Percentiles rank a stretch among this genome's conserved stretches.
These are phyloP conservation scores for Penicillium decumbens DNA, from an alignment of 2,329 filamentous ascomycete species.

Conservation along the genomic window DNA sequence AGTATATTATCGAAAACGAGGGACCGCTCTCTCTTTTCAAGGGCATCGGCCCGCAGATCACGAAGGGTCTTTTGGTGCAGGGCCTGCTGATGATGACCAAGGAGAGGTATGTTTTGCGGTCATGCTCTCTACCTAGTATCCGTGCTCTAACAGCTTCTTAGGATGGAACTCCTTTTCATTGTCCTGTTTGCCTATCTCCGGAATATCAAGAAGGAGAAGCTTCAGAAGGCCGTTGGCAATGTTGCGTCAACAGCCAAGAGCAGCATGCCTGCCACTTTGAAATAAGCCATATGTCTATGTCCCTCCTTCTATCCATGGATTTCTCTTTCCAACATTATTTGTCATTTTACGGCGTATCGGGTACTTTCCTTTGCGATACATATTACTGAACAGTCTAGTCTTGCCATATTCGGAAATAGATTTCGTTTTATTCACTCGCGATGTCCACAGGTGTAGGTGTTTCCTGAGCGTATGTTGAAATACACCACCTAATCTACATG, in stretches of 20 bases:
- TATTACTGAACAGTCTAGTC: slow-evolving; percentile 12
- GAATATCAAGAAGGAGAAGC: slow-evolving; percentile 63
- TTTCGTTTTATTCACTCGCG: not conserved
- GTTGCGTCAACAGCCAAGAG: slow-evolving; percentile 60
- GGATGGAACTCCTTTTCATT: slow-evolving; percentile 83
- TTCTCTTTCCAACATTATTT: slow-evolving; percentile 7
- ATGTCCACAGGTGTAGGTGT: not conserved
- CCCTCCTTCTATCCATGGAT: slow-evolving; percentile 7
- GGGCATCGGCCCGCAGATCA: slow-evolving; percentile 87
- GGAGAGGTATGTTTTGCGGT: slow-evolving; percentile 61
- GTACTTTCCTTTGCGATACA: slow-evolving; percentile 6
- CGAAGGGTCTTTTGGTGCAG: slow-evolving; percentile 90
- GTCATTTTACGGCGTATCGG: slow-evolving; percentile 14
- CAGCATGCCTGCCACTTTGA: slow-evolving; percentile 45
- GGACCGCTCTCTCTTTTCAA: slow-evolving; percentile 85
- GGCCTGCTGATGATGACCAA: slow-evolving; percentile 99
- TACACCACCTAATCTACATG: too few species aligned
- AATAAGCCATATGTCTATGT: slow-evolving; percentile 33
- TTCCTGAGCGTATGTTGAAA: not conserved
- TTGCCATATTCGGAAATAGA: not conserved
- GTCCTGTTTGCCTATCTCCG: slow-evolving; percentile 78
- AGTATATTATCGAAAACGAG: slow-evolving; percentile 85
- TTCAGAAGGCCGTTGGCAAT: slow-evolving; percentile 62
- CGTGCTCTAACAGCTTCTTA: slow-evolving; percentile 32
- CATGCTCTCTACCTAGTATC: not conserved